These are phyloP conservation scores for Xeromyces bisporus DNA, from an alignment of 495 filamentous ascomycete species.

Conservation along the genomic window DNA sequence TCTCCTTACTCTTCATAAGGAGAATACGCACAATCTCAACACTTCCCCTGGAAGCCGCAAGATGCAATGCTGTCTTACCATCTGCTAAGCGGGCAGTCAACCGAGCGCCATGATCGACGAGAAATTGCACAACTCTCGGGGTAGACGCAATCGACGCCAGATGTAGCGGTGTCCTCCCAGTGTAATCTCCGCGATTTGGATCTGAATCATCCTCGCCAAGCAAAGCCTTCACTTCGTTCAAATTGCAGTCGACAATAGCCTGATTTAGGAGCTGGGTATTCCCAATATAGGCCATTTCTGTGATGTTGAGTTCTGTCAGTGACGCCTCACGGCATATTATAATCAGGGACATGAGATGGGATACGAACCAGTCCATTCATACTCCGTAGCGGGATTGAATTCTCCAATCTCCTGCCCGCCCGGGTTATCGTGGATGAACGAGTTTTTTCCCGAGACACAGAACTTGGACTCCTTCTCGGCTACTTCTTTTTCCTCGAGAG, in stretches of 20 bases:
- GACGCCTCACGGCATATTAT: too few species aligned
- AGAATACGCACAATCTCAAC: conserved; percentile 52
- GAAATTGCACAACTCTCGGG: conserved; percentile 46
- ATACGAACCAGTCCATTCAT: conserved; percentile 64
- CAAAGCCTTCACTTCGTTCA: conserved; percentile 50
- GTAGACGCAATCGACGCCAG: conserved; percentile 51
- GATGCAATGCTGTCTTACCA: conserved; percentile 60
- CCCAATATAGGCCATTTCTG: conserved; percentile 53
- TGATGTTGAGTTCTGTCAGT: conserved; percentile 1
- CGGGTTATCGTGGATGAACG: conserved; percentile 62
- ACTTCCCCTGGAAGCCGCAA: conserved; percentile 52
- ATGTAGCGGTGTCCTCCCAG: conserved; percentile 66
- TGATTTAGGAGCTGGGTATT: conserved; percentile 55
- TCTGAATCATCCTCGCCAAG: conserved; percentile 41
- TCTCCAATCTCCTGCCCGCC: conserved; percentile 54
- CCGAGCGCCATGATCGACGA: conserved; percentile 58
- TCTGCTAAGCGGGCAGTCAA: conserved; percentile 56
- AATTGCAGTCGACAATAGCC: conserved; percentile 54
- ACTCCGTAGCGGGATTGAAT: conserved; percentile 65
- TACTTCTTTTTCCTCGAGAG: conserved; percentile 49
- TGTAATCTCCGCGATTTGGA: conserved; percentile 53
- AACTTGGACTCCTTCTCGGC: conserved; percentile 53
- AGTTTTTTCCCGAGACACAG: conserved; percentile 51
- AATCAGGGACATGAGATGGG: neutral
- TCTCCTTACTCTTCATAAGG: conserved; percentile 48